Base-by-base conservation (phyloP, 2,329 filamentous ascomycete genomes). In the Exserohilum rostratum region DNA sequence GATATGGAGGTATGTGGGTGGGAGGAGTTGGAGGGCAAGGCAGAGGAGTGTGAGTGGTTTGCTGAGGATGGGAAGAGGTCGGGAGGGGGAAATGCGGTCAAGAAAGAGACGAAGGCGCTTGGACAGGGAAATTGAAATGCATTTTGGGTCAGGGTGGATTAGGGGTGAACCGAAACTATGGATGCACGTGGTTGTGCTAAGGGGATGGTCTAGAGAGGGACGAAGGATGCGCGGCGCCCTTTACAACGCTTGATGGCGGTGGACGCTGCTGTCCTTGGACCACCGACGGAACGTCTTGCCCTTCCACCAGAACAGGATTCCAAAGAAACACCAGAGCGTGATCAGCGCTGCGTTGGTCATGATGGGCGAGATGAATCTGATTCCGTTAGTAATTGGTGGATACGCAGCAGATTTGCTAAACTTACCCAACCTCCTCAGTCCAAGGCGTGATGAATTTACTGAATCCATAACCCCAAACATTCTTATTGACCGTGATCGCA, bases 401-500 rank as follows among this genome's bases (percentile, higher is more conserved):
- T n/a, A 37, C 27, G 42, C 17, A 29, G 34, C 38, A 39, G 18
- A 22, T 17, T 11, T 13, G 9, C 6, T 27, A 2, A 15, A 58
- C 65, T 62, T 60, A 85, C 29, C 83, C 83, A 34, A 54, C 68
- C 58, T 78, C 68, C 18, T 74, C 73, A 11, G 77, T 76, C 83
- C 83, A 86, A 0, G 76, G 72, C 0, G 81, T 84, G 54, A 84
- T 81, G 58, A 83, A 84, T 50, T 83, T 82, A 45, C 75, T 75
- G 60, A 87, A 83, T 0, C 84, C 84, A 66, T 86, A 87, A 1
- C 85, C 85, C 83, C 83, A 86, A 0, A 87, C 50, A 52, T 87
- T 87, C 75, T 87, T 87, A 64, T 86, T 85, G 40, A 87, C 83
- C 0, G 85, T 87, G 59, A 86, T 82, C 6, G 80, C 77, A 0